Evolutionary conservation across 1,284 basidiomycete genomes (phyloP), one percentile per base, ranked within the genome.

Genomic region (Melampsora larici-populina): DNA sequence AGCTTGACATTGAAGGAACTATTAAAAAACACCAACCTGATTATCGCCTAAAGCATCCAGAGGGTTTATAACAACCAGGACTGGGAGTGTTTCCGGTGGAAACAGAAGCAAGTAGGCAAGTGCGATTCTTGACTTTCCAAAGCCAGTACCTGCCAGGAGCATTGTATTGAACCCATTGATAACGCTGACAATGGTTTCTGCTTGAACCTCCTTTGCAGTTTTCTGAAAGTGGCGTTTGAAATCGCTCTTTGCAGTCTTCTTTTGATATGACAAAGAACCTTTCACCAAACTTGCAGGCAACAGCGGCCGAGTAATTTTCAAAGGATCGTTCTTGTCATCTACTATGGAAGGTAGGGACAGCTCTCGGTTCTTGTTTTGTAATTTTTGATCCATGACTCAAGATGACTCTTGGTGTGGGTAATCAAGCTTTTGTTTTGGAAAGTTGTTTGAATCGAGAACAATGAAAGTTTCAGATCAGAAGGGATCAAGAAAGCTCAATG

Each of bases 101-200:
- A 33, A 46, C 11, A 68, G n/a, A 11, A 36, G 26, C 15, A 63
- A 33, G 31, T 65, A 65, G 13, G 43, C 43, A 31, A n/a, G 18
- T 21, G 36, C 31, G 21, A 68, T 68, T 48, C 66, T 43, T 13
- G 66, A 68, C 29, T 65, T 65, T 33, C 63, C n/a, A 33, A 65
- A 65, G 21, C 63, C 29, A 46, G 65, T 67, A 26, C 40, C 65
- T n/a, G 65, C 65, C 8, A 67, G 65, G n/a, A 67, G 65, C 15
- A 67, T 46, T 9, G 36, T 67, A 33, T 67, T 40, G 36, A 40
- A 46, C 6, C 65, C 65, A 29, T 46, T 21, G 1, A 67, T n/a
- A 2, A 67, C 40, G 48, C 48, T 67, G 17, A 46, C 36, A 18
- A 67, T 26, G 1, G 65, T 67, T 0, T 67, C 29, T 8, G 48